Percentiles rank a stretch among this genome's conserved stretches.
Evolutionary conservation across 1,139 yeast species (phyloP).

Genomic region (Pichia norvegensis): DNA sequence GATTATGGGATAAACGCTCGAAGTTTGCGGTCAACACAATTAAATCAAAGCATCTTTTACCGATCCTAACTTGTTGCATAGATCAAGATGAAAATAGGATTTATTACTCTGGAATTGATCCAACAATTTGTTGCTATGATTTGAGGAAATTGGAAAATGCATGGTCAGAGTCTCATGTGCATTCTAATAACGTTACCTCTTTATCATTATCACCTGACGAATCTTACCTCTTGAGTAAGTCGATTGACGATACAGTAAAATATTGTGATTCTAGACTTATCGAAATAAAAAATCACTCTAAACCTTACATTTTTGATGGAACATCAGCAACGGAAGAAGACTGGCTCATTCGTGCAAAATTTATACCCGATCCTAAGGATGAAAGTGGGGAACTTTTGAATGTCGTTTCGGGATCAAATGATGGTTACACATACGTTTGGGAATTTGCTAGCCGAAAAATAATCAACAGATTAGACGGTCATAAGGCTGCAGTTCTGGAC

Average conservation of each 20-base stretch:
- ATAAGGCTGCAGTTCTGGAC: conserved; percentile 54
- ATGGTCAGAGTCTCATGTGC: conserved; percentile 39
- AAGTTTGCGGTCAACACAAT: conserved; percentile 34
- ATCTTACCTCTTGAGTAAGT: conserved; percentile 45
- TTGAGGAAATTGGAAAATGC: conserved; percentile 34
- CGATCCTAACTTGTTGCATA: conserved; percentile 46
- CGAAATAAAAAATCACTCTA: conserved; percentile 30
- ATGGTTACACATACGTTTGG: conserved; percentile 54
- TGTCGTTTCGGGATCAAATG: conserved; percentile 48
- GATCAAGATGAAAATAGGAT: conserved; percentile 34
- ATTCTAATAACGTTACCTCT: conserved; percentile 44
- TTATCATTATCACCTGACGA: conserved; percentile 43
- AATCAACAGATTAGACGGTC: conserved; percentile 48
- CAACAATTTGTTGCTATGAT: conserved; percentile 53
- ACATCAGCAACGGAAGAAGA: conserved; percentile 51
- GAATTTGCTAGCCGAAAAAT: conserved; percentile 45
- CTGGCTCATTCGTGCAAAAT: conserved; percentile 41
- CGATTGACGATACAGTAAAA: conserved; percentile 50
- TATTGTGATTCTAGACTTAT: conserved; percentile 44
- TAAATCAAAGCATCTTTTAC: conserved; percentile 30
- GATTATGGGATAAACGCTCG: conserved; percentile 58
- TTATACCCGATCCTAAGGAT: conserved; percentile 22
- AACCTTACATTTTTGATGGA: conserved; percentile 48
- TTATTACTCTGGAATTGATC: conserved; percentile 63
- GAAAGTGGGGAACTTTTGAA: conserved; percentile 15